Conservation (phyloP, 2,329 filamentous ascomycete genomes). For the Rosellinia necatrix region DNA sequence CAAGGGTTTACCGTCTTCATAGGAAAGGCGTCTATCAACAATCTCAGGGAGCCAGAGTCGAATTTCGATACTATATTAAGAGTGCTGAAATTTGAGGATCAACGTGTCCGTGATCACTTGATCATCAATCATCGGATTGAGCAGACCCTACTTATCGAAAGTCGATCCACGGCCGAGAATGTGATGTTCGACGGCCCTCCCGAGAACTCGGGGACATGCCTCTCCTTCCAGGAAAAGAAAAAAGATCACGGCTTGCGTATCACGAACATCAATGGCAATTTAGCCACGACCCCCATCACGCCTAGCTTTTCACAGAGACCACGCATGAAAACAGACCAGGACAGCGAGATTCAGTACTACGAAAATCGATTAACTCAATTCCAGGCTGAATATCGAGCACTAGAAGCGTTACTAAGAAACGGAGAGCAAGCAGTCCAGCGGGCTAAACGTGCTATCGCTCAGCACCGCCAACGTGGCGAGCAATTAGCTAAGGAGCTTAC, state of each 20-base stretch:
- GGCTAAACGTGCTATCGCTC: conserved; percentile 49
- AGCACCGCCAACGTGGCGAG: conserved; percentile 55
- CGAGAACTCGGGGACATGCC: conserved; percentile 73
- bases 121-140: conserved; percentile 85
- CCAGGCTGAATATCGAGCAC: conserved; percentile 56
- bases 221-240: conserved; percentile 67
- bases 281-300: conserved; percentile 42
- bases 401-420: conserved; percentile 54
- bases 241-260: conserved; percentile 65
- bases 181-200: conserved; percentile 71
- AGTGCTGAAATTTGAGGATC: conserved; percentile 80
- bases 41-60: conserved; percentile 73
- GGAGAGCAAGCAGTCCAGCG: conserved; percentile 54
- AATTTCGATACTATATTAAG: conserved; percentile 78
- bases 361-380: conserved; percentile 58
- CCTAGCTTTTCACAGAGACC: conserved; percentile 57
- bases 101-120: conserved; percentile 76
- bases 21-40: conserved; percentile 56
- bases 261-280: conserved; percentile 47
- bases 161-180: conserved; percentile 67
- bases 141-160: conserved; percentile 77
- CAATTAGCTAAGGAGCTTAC: conserved; percentile 63
- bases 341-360: conserved; percentile 63
- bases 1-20: conserved; percentile 64
- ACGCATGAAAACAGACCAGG: conserved; percentile 81